Evolutionary conservation across 768 basidiomycete species (phyloP), one percentile per base, ranked within the genome.

Genomic region (Mrakia frigida): DNA sequence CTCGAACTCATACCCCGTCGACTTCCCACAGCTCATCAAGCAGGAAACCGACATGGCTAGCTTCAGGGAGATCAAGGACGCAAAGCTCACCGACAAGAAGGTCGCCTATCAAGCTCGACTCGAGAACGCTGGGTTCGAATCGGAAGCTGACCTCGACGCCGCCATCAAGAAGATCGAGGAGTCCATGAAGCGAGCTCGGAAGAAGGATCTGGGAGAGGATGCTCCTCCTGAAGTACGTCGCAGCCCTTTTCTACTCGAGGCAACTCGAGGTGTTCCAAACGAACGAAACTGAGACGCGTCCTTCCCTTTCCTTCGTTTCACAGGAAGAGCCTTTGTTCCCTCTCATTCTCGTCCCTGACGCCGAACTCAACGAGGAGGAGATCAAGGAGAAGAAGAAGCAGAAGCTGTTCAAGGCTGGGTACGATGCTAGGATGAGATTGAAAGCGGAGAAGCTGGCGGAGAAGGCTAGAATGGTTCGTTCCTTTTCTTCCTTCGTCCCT

Each of bases 351-450:
- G 86, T 91, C 2, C 94, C 94, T 0, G 97, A 99, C 83, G 90
- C 88, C 9, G 91, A 96, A 76, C 90, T 94, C 78, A 78, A 93
- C 80, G 95, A 98, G 81, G 94, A 96, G 56, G 87, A 89, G 35
- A 82, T 98, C 50, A 98, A 92, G 82, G 97, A 99, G 83, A 99
- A 98, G 85, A 90, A 90, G 81, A 92, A 91, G 81, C 97, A 99
- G 82, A 91, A 89, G 79, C 86, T 98, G 43, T 85, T 95, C 85
- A 98, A 97, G 83, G 93, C 94, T 0, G 93, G 92, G 0, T 94
- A 90, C 82, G 96, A 98, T 76, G 93, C 95, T 0, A 90, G 97
- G 31, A 88, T 89, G 46, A 89, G 93, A 1, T 88, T 89, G 0
- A 88, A 91, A 80, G 89, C 89, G 39, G 96, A 98, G 83, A 97